Evolutionary conservation across 1,139 yeast species (phyloP), one percentile per base, ranked within the genome.

Genomic region (Saccharomyces pastorianus): DNA sequence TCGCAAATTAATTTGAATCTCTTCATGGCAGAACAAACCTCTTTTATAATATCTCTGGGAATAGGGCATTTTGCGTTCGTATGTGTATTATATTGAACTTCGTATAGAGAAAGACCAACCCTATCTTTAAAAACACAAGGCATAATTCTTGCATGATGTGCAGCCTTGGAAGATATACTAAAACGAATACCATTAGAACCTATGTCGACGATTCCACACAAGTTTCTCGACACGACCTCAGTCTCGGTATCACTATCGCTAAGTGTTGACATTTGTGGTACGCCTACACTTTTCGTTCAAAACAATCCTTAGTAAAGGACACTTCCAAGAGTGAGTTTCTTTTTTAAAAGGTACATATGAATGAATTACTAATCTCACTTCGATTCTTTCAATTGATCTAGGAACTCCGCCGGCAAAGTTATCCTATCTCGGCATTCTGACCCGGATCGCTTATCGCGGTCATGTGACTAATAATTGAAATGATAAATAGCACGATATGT

Each of bases 41-140:
- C 86, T 31, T 68, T 69, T 44, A 82, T 81, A 1, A 79, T 80
- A 44, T 76, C 78, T 6, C 72, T 71, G 0, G 86, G 83, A 47
- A 83, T 82, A 1, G 83, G 83, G 9, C 72, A 72, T 59, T 76
- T 79, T 26, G 69, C 71, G 8, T 65, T 62, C 8, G 73, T 61
- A 53, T 71, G 69, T 6, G 71, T 68, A 2, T 75, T 71, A 52
- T 76, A 72, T 60, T 80, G 83, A 0, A 80, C 82, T 59, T 83
- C 88, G 62, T 80, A 82, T 26, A 84, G 67, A 0, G 88, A 81
- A 14, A 84, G 81, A 2, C 86, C 85, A 2, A 84, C 76, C 51
- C 88, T 70, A 61, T 84, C 89, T 59, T 84, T 85, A 68, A 81
- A 84, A 17, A 83, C 80, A 62, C 87, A 82, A 0, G 90, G 89